A percentile compares a stretch with the other conserved stretches of the same genome.
Conservation (phyloP, 192 early-diverging fungal species). For the Dissophora globulifera region DNA sequence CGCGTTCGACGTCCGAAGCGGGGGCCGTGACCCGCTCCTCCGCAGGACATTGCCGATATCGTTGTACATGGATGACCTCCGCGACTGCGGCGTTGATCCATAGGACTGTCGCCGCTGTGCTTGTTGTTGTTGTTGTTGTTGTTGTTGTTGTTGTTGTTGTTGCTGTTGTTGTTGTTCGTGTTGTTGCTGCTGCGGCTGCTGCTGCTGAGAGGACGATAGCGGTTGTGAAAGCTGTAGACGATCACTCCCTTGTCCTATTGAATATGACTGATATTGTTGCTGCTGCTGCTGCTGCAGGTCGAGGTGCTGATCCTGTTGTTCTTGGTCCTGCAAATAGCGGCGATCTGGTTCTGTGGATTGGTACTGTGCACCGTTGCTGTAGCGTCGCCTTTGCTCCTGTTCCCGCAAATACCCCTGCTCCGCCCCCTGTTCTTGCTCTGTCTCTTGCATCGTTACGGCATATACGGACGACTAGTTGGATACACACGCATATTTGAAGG, state of each 20-base stretch:
- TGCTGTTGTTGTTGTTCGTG: conserved; percentile 9
- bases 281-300: background rate
- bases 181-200: conserved; percentile 7
- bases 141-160: conserved; percentile 9
- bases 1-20: conserved; percentile 13
- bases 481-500: background rate
- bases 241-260: background rate
- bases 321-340: background rate
- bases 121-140: no score
- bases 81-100: background rate
- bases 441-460: conserved; percentile 10
- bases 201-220: conserved; percentile 7
- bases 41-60: background rate
- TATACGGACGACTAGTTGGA: conserved; percentile 41
- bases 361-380: background rate
- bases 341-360: background rate
- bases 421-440: conserved; percentile 20
- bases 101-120: background rate
- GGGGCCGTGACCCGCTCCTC: conserved; percentile 2
- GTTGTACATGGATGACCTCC: background rate
- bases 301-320: background rate
- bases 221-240: background rate
- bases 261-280: background rate
- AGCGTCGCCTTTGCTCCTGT: background rate
- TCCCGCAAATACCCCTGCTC: background rate